Base-by-base conservation (phyloP, 352 stramenopile genomes). In the Pythium sp. region DNA sequence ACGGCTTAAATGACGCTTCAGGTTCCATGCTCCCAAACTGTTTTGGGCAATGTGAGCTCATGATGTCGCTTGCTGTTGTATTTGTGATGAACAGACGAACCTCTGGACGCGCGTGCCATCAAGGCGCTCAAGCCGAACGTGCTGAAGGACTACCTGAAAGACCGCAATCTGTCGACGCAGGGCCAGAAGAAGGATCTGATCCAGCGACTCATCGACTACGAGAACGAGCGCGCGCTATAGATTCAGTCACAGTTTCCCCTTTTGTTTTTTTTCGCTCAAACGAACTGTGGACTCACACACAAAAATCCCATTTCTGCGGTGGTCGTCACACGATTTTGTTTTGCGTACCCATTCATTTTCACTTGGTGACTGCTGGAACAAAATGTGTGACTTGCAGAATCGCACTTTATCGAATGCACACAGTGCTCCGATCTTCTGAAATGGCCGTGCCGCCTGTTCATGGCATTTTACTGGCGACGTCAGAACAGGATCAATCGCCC, bases 111-210 rank as follows among this genome's bases (percentile, higher is more conserved):
- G 4, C 86, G 86, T 71, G 84, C 82, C 59, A 94, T 95, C 75
- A 95, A 95, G 77, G 78, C 77, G 30, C 76, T 97, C 20, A 97
- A 97, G 77, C 89, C 89, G 36, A 88, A 87, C 43, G 65, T 94
- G 60, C 77, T 97, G 53, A 97, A 97, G 81, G 88, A 97, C 64
- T 90, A 95, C 74, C 76, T 97, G 4, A 97, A 97, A 69, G 83
- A 94, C 70, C 84, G 87, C 46, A 64, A 80, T 12, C 68, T 97
- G 64, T 95, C 89, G 28, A 95, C 72, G 54, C 89, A 97, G 69
- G 89, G 89, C 60, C 85, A 97, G 72, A 95, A 95, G 79, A 95
- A 94, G 72, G 88, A 95, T 11, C 82, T 97, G 12, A 84, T 95
- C 71, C 84, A 94, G 80, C 86, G 89, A 47, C 83, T 97, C 60